Evolutionary conservation across 345 rosid species (phyloP).

Genomic region (Hibiscus syriacus): DNA sequence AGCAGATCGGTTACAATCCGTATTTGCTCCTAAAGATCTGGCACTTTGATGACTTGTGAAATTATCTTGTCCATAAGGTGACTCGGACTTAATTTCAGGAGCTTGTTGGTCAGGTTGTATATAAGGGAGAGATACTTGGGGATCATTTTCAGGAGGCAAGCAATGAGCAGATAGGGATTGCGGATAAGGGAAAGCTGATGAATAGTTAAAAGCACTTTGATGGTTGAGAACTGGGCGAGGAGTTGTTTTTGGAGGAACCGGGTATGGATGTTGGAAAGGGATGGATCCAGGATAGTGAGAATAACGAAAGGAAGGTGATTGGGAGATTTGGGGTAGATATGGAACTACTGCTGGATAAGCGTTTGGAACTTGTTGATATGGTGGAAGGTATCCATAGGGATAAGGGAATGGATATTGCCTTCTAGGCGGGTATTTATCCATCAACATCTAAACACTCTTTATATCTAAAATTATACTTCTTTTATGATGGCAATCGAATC

Average conservation of each 20-base stretch:
- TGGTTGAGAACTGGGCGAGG: slow-evolving; percentile 32
- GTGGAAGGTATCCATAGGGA: slow-evolving; percentile 37
- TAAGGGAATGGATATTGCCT: slow-evolving; percentile 28
- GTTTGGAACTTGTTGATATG: slow-evolving; percentile 17
- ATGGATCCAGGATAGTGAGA: slow-evolving; percentile 17
- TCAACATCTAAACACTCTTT: slow-evolving; percentile 2
- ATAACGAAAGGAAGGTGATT: slow-evolving; percentile 35
- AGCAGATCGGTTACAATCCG: slow-evolving; percentile 22
- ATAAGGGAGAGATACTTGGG: slow-evolving; percentile 21
- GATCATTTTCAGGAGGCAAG: slow-evolving; percentile 27
- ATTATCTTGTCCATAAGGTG: slow-evolving; percentile 23
- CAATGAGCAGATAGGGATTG: slow-evolving; percentile 19
- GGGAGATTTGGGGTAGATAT: slow-evolving; percentile 18
- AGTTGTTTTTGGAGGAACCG: slow-evolving; percentile 15
- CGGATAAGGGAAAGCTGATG: slow-evolving; percentile 32
- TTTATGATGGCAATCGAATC: no score
- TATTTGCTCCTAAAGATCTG: slow-evolving; percentile 18
- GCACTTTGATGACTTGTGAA: slow-evolving; percentile 30
- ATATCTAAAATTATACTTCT: background rate
- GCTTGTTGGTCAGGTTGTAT: slow-evolving; percentile 1
- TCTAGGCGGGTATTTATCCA: slow-evolving; percentile 43
- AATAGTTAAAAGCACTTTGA: slow-evolving; percentile 36
- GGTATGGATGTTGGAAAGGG: slow-evolving; percentile 42
- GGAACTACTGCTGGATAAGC: slow-evolving; percentile 29
- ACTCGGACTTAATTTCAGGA: slow-evolving; percentile 15